phyloP scores from a whole-genome alignment of 1,284 basidiomycete species.

The Entoloma clypeatum region DNA sequence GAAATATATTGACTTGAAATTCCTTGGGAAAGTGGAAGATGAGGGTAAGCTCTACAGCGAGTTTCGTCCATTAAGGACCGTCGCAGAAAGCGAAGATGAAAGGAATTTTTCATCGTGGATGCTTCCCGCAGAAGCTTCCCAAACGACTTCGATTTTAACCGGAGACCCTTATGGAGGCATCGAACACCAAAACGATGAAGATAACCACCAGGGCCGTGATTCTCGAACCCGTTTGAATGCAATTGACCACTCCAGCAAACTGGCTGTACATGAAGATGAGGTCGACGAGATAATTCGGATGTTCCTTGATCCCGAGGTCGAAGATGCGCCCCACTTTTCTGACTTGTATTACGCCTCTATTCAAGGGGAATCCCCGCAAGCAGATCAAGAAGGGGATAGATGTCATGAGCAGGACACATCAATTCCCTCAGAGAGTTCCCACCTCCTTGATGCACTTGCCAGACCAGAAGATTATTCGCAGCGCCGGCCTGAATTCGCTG shows the following conservation, averaged over 20 bases:
- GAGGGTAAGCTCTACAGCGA: no score
- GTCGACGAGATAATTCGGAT: conserved; percentile 34
- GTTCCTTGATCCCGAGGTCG: conserved; percentile 26
- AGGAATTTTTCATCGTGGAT: no score
- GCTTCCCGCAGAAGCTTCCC: background rate
- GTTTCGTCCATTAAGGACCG: no score
- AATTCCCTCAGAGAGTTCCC: background rate
- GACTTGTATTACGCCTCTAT: conserved; percentile 30
- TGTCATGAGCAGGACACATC: background rate
- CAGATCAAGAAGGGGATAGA: conserved; percentile 1
- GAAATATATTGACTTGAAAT: no score
- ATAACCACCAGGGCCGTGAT: conserved; percentile 10
- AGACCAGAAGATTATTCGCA: background rate
- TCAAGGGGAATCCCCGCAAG: conserved; percentile 14
- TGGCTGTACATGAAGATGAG: conserved; percentile 27
- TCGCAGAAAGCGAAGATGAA: conserved; percentile 11
- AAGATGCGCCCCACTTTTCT: conserved; percentile 28
- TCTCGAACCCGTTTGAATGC: conserved; percentile 1
- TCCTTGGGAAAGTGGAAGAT: no score
- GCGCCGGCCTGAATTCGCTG: conserved; percentile 2
- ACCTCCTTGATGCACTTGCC: conserved; percentile 2
- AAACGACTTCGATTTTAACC: conserved; percentile 1
- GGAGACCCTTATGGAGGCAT: conserved; percentile 10
- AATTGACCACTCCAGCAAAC: conserved; percentile 22
- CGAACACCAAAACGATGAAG: conserved; percentile 9